These are phyloP conservation scores for Pseudozyma sp. DNA, from an alignment of 1,284 basidiomycete genomes.

Conservation along the genomic window DNA sequence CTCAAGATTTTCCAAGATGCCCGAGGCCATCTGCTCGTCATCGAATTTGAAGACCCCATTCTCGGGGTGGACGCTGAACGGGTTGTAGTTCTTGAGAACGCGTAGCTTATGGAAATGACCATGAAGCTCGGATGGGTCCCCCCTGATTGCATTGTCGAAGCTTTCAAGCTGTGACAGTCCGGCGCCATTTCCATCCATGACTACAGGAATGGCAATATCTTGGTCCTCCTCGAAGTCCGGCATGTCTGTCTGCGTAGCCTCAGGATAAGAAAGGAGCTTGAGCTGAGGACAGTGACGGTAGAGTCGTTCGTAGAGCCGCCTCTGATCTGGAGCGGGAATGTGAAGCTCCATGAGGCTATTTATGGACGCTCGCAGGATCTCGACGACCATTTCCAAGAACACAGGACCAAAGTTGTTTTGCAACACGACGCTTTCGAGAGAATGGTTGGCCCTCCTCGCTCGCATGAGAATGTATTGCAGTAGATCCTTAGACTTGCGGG, in stretches of 20 bases:
- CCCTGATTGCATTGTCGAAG: too few species aligned
- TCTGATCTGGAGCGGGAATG: background rate
- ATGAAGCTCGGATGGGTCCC: background rate
- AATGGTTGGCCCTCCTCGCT: constrained; percentile 5
- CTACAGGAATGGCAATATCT: background rate
- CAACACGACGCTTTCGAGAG: constrained; percentile 17
- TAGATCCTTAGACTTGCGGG: background rate
- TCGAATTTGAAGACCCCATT: background rate
- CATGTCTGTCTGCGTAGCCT: background rate
- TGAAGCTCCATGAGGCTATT: constrained; percentile 14
- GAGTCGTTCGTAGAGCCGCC: constrained; percentile 2
- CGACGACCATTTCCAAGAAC: constrained; percentile 7
- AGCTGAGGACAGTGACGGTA: constrained; percentile 21
- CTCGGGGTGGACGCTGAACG: background rate
- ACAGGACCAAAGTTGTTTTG: background rate
- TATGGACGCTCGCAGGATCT: constrained; percentile 4
- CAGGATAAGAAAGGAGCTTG: background rate
- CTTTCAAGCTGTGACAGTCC: background rate
- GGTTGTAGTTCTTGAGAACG: background rate
- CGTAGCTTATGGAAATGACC: background rate
- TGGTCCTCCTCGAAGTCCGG: background rate
- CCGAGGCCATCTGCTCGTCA: background rate
- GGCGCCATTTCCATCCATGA: background rate
- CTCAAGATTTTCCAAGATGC: constrained; percentile 1
- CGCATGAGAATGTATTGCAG: constrained; percentile 12